A percentile compares a stretch with the other conserved stretches of the same genome.
Evolutionary conservation across 2,329 filamentous ascomycete species (phyloP).

Genomic region (Epichloe festucae): DNA sequence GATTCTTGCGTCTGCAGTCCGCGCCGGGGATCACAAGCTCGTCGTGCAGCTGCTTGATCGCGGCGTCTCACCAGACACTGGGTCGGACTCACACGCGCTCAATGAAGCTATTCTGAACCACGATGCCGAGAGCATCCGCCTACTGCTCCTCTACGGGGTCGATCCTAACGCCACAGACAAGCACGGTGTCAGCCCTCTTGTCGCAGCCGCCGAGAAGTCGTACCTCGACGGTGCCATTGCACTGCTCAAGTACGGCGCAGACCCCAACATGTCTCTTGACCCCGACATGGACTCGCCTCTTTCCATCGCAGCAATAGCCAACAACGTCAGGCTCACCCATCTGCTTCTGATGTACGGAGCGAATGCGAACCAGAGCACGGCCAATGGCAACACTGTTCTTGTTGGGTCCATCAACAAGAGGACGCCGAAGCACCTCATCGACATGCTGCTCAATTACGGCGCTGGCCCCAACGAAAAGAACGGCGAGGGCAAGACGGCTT

Average conservation of each 20-base stretch:
- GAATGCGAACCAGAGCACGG: slow-evolving; percentile 38
- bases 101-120: slow-evolving; percentile 38
- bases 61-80: slow-evolving; percentile 39
- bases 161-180: slow-evolving; percentile 39
- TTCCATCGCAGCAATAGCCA: slow-evolving; percentile 33
- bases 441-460: slow-evolving; percentile 47
- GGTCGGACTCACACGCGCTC: slow-evolving; percentile 32
- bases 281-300: slow-evolving; percentile 42
- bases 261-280: slow-evolving; percentile 38
- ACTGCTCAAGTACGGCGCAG: slow-evolving; percentile 52
- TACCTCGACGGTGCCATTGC: slow-evolving; percentile 44
- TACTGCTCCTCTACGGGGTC: slow-evolving; percentile 44
- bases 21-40: slow-evolving; percentile 42
- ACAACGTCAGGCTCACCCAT: slow-evolving; percentile 43
- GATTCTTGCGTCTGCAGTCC: slow-evolving; percentile 40
- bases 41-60: slow-evolving; percentile 45
- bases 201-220: slow-evolving; percentile 35
- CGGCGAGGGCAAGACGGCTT: slow-evolving; percentile 46
- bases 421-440: slow-evolving; percentile 39
- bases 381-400: slow-evolving; percentile 47
- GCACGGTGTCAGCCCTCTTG: slow-evolving; percentile 37
- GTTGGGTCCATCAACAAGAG: slow-evolving; percentile 47
- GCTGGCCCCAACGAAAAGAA: slow-evolving; percentile 47
- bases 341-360: slow-evolving; percentile 50
- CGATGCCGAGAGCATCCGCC: slow-evolving; percentile 39